phyloP scores from a whole-genome alignment of 2,329 filamentous ascomycete genomes.

The Trichoderma sp. region DNA sequence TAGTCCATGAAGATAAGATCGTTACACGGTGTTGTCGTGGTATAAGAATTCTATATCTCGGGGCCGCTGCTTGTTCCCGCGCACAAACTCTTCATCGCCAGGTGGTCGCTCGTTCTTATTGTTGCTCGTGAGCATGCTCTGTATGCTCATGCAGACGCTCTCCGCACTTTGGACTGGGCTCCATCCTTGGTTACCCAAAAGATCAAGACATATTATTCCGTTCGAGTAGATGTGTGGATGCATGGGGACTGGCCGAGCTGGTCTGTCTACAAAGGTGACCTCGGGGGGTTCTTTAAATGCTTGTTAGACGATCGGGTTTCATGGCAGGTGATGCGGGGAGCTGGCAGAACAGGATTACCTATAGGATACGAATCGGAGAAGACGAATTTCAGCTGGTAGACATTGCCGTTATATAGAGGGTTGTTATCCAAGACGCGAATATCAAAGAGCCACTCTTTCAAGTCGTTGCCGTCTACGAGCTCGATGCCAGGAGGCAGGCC shows the following conservation, averaged over 20 bases:
- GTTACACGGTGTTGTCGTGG: constrained; percentile 76
- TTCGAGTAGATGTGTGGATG: constrained; percentile 99
- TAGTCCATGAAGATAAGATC: background rate
- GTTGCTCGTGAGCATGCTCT: constrained; percentile 98
- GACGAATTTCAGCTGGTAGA: constrained; percentile 80
- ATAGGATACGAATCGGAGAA: constrained; percentile 88
- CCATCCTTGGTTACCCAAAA: constrained; percentile 86
- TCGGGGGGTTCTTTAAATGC: constrained; percentile 75
- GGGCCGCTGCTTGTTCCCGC: constrained; percentile 72
- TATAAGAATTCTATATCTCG: constrained; percentile 92
- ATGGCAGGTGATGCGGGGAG: background rate
- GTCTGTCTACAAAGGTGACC: constrained; percentile 75
- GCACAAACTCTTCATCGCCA: constrained; percentile 86
- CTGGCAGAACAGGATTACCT: constrained; percentile 49
- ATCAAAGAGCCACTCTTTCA: constrained; percentile 80
- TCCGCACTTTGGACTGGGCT: constrained; percentile 96
- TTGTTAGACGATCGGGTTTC: background rate
- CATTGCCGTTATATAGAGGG: constrained; percentile 77
- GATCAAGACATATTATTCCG: constrained; percentile 95
- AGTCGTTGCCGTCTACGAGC: constrained; percentile 76
- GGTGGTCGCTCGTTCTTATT: constrained; percentile 85
- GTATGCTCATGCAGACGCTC: constrained; percentile 93
- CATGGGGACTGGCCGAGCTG: constrained; percentile 73
- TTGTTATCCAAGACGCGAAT: constrained; percentile 88
- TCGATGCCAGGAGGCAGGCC: constrained; percentile 67